These are phyloP conservation scores for Carex scoparia DNA, from an alignment of 176 grass and related monocot genomes.

Conservation along the genomic window DNA sequence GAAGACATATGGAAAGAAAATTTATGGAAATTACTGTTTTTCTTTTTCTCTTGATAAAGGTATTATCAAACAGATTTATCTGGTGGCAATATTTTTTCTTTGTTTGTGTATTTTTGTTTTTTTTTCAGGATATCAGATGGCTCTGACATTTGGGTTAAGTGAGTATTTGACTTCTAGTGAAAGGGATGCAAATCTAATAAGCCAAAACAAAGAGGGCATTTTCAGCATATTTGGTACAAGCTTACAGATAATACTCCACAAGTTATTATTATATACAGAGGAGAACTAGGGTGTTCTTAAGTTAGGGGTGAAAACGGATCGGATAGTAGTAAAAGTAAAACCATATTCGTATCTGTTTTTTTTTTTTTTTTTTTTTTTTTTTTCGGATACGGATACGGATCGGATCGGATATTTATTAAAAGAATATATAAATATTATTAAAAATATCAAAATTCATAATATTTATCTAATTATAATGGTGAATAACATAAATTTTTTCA, in stretches of 20 bases:
- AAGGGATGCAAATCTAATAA: slow-evolving; percentile 62
- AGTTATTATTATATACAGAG: not conserved
- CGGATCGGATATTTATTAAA: no score
- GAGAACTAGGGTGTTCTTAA: no score
- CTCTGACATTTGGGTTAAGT: slow-evolving; percentile 68
- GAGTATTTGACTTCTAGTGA: slow-evolving; percentile 72
- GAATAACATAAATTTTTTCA: no score
- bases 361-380: no score
- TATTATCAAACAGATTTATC: not conserved
- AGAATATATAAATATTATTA: no score
- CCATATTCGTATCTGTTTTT: no score
- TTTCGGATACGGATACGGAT: no score
- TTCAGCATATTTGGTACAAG: slow-evolving; percentile 86
- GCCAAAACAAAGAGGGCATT: slow-evolving; percentile 90
- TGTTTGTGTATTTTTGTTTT: not conserved
- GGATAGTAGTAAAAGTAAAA: no score
- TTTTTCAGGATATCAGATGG: slow-evolving; percentile 64
- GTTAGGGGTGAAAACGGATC: no score
- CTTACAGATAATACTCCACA: not conserved
- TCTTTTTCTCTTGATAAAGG: not conserved
- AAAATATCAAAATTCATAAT: no score
- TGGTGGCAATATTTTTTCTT: not conserved
- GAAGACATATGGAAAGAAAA: not conserved
- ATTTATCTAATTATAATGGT: no score
- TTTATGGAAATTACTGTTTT: not conserved